Percentiles rank a stretch among this genome's conserved stretches.
phyloP scores from a whole-genome alignment of 495 filamentous ascomycete species.

The Hypomontagnella submonticulosa region DNA sequence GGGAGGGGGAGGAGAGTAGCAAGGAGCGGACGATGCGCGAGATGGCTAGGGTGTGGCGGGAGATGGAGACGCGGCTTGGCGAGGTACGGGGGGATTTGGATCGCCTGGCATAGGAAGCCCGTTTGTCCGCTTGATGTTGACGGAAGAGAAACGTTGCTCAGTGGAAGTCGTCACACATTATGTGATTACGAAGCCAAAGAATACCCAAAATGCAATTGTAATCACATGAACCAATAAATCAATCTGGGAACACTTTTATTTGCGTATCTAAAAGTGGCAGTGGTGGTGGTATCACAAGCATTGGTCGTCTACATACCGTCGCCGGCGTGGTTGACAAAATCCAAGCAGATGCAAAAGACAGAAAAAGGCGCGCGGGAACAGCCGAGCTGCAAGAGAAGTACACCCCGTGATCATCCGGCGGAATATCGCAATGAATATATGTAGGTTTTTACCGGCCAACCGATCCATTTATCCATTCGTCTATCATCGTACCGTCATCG shows the following conservation, averaged over 20 bases:
- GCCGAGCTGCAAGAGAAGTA: conserved; percentile 10
- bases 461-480: conserved; percentile 32
- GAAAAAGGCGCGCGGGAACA: conserved; percentile 8
- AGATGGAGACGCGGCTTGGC: conserved; percentile 63
- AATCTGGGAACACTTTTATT: conserved; percentile 18
- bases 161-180: no score
- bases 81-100: conserved; percentile 68
- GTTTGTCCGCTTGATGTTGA: conserved; percentile 12
- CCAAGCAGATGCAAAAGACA: conserved; percentile 21
- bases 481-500: conserved; percentile 32
- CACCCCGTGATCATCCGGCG: conserved; percentile 8
- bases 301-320: conserved; percentile 10
- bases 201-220: neutral
- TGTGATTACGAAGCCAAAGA: neutral
- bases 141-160: neutral
- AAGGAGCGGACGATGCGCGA: conserved; percentile 64
- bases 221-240: neutral
- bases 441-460: conserved; percentile 17
- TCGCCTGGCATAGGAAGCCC: conserved; percentile 54
- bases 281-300: conserved; percentile 30
- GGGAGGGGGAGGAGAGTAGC: conserved; percentile 29
- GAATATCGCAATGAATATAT: conserved; percentile 19
- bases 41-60: conserved; percentile 69
- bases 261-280: conserved; percentile 16
- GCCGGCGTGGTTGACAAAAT: neutral